These are phyloP conservation scores for Arthonia radiata DNA, from an alignment of 495 filamentous ascomycete genomes.

Conservation along the genomic window DNA sequence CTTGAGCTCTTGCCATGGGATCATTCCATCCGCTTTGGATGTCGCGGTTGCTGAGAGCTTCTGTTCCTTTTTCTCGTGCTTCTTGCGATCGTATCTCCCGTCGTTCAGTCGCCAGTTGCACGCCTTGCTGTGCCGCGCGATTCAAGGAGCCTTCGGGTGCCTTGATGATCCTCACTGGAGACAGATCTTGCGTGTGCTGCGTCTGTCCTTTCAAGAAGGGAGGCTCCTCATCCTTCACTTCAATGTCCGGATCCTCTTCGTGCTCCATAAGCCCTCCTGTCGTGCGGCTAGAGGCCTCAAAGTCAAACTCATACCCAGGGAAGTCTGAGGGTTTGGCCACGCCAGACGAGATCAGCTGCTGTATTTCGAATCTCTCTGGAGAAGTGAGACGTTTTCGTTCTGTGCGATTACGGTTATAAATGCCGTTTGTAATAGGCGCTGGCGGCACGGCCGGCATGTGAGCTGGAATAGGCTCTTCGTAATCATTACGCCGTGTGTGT, in stretches of 20 bases:
- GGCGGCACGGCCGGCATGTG: no score
- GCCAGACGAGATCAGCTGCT: slow-evolving; percentile 84
- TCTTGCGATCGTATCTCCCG: slow-evolving; percentile 76
- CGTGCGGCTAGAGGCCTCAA: slow-evolving; percentile 60
- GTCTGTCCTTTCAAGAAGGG: slow-evolving; percentile 93
- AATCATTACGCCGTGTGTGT: no score
- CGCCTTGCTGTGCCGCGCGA: slow-evolving; percentile 80
- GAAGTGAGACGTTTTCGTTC: slow-evolving; percentile 85
- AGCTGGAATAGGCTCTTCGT: no score
- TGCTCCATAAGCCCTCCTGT: slow-evolving; percentile 79
- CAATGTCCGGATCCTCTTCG: slow-evolving; percentile 93
- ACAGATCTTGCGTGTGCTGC: slow-evolving; percentile 80
- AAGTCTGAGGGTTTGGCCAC: slow-evolving; percentile 77
- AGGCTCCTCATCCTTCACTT: slow-evolving; percentile 85
- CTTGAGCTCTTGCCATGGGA: slow-evolving; percentile 68
- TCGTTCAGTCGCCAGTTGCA: slow-evolving; percentile 70
- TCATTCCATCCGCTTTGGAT: slow-evolving; percentile 87
- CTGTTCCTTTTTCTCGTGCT: slow-evolving; percentile 54
- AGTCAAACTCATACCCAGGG: slow-evolving; percentile 85
- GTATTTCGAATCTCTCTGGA: slow-evolving; percentile 91
- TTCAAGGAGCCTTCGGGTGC: slow-evolving; percentile 92
- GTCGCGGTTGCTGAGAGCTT: slow-evolving; percentile 59
- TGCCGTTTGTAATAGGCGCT: no score
- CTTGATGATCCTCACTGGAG: slow-evolving; percentile 88
- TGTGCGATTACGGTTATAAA: no score